A percentile compares a stretch with the other conserved stretches of the same genome.
Evolutionary conservation across 441 rosid species (phyloP).

Genomic region (Gossypium davidsonii): DNA sequence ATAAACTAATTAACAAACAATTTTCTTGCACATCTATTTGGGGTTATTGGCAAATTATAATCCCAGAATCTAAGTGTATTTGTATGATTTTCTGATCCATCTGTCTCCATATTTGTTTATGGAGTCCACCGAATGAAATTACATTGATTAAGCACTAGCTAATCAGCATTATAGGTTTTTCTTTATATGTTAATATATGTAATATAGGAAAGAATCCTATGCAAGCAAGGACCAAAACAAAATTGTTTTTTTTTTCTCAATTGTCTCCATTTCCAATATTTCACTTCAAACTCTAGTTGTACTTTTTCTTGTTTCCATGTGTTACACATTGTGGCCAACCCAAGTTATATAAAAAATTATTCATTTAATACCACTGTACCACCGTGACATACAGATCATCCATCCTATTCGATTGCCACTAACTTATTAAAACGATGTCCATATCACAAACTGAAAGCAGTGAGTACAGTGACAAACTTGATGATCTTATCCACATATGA

Average conservation of each 20-base stretch:
- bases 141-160: not conserved
- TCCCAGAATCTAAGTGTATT: not conserved
- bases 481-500: not conserved
- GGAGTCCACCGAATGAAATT: constrained; percentile 2
- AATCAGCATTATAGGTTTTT: not conserved
- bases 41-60: not conserved
- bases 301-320: not conserved
- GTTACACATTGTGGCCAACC: not conserved
- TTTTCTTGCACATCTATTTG: not conserved
- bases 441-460: not conserved
- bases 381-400: not conserved
- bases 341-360: not conserved
- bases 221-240: not conserved
- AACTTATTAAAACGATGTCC: not conserved
- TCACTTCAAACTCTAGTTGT: not conserved
- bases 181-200: not conserved
- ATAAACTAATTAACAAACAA: not conserved
- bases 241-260: not conserved
- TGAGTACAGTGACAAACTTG: not conserved
- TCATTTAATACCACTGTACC: not conserved
- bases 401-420: not conserved
- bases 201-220: constrained; percentile 8
- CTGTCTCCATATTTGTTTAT: not conserved
- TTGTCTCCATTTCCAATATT: not conserved
- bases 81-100: not conserved